Conservation (phyloP, 441 rosid genomes). For the Euphorbia celastroides region DNA sequence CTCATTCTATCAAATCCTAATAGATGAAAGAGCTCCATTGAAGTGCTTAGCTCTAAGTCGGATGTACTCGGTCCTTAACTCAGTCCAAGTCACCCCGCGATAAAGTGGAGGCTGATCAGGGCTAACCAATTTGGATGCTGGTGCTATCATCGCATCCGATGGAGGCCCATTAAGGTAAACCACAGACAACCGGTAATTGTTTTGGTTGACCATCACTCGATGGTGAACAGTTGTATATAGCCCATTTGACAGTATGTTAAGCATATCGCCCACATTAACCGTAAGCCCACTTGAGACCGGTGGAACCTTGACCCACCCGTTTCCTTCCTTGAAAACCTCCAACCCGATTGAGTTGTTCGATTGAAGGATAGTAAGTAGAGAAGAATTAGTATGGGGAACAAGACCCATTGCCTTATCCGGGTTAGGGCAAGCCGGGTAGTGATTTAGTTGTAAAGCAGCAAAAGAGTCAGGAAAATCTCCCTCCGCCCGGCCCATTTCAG, state of each 20-base stretch:
- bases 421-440: constrained; percentile 85
- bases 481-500: constrained; percentile 58
- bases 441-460: constrained; percentile 61
- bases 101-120: constrained; percentile 62
- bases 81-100: constrained; percentile 68
- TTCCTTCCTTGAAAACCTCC: constrained; percentile 56
- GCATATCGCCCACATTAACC: constrained; percentile 68
- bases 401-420: constrained; percentile 93
- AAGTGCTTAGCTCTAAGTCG: constrained; percentile 68
- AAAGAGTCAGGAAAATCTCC: constrained; percentile 35
- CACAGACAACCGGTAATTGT: constrained; percentile 46
- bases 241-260: constrained; percentile 79
- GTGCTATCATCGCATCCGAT: constrained; percentile 44
- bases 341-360: constrained; percentile 68
- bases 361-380: constrained; percentile 70
- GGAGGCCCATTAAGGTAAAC: constrained; percentile 84
- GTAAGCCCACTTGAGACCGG: constrained; percentile 63
- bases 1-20: constrained; percentile 32
- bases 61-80: too few species aligned
- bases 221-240: constrained; percentile 66
- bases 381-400: constrained; percentile 78
- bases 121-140: constrained; percentile 50
- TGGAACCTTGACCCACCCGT: constrained; percentile 74
- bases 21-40: constrained; percentile 54
- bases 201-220: constrained; percentile 68